Evolutionary conservation across 768 basidiomycete genomes (phyloP).

Genomic region (Tylopilus balloui): DNA sequence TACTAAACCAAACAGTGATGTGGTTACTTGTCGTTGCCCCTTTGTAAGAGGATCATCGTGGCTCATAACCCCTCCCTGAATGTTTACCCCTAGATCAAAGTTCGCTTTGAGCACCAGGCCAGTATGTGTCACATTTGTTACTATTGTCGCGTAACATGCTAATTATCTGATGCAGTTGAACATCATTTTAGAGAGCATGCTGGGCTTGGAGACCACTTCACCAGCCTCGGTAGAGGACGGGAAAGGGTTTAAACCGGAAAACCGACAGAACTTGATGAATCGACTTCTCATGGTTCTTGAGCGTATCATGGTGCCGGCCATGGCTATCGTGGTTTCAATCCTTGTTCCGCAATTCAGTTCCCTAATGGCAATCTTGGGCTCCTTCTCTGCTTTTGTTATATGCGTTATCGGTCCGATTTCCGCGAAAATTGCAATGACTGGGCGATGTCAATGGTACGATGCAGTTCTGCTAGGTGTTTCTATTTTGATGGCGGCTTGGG

Average conservation of each 20-base stretch:
- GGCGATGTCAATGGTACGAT: conserved; percentile 49
- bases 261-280: conserved; percentile 26
- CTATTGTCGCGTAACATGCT: not conserved
- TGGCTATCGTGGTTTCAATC: conserved; percentile 68
- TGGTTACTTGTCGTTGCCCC: conserved; percentile 85
- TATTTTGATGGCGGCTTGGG: conserved; percentile 70
- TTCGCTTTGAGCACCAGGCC: conserved; percentile 83
- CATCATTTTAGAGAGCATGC: conserved; percentile 72
- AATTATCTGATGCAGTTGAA: conserved; percentile 51
- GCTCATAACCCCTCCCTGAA: conserved; percentile 14
- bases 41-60: conserved; percentile 41
- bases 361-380: conserved; percentile 87
- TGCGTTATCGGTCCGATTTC: conserved; percentile 75
- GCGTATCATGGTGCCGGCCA: conserved; percentile 51
- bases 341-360: conserved; percentile 74
- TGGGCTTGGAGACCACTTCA: conserved; percentile 55
- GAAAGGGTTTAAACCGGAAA: conserved; percentile 14
- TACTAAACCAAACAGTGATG: conserved; percentile 67
- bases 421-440: conserved; percentile 59
- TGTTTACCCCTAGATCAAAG: conserved; percentile 56
- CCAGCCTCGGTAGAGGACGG: conserved; percentile 25
- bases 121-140: conserved; percentile 36
- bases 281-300: conserved; percentile 46
- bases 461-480: conserved; percentile 48
- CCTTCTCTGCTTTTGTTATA: conserved; percentile 76